These are phyloP conservation scores for Colletotrichum gloeosporioides DNA, from an alignment of 2,329 filamentous ascomycete species.

Conservation along the genomic window DNA sequence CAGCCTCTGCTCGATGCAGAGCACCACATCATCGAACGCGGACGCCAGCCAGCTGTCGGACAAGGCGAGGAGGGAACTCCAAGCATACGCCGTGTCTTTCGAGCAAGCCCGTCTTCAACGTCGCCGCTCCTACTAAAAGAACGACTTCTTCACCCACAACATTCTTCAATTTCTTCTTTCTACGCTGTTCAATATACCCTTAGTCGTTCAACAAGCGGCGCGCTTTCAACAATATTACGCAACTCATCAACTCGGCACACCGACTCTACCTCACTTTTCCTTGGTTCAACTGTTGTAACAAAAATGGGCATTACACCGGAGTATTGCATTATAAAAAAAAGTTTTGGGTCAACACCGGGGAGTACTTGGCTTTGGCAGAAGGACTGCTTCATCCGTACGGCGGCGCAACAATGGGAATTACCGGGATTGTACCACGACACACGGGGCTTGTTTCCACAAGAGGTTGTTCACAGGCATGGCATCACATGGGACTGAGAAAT, in stretches of 20 bases:
- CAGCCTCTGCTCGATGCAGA: slow-evolving; percentile 81
- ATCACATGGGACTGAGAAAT: slow-evolving; percentile 18
- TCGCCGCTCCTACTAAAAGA: slow-evolving; percentile 58
- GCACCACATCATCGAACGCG: slow-evolving; percentile 58
- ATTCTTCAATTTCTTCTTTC: slow-evolving; percentile 27
- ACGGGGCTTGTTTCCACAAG: slow-evolving; percentile 10
- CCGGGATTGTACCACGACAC: slow-evolving; percentile 13
- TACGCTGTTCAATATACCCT: slow-evolving; percentile 25
- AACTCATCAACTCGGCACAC: slow-evolving; percentile 32
- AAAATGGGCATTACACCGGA: slow-evolving; percentile 52
- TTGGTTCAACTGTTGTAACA: slow-evolving; percentile 42
- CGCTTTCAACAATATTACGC: slow-evolving; percentile 28
- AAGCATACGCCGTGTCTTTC: slow-evolving; percentile 87
- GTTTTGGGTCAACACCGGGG: slow-evolving; percentile 18
- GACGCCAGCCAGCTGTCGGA: slow-evolving; percentile 70
- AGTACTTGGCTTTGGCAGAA: slow-evolving; percentile 31
- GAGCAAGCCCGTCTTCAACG: slow-evolving; percentile 75
- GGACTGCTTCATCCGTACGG: slow-evolving; percentile 28
- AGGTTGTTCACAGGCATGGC: slow-evolving; percentile 39
- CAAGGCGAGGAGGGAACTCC: slow-evolving; percentile 79
- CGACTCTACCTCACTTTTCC: slow-evolving; percentile 24
- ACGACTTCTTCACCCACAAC: slow-evolving; percentile 15
- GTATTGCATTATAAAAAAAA: slow-evolving; percentile 54
- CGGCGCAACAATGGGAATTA: slow-evolving; percentile 32
- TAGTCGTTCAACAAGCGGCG: slow-evolving; percentile 19